A percentile compares a stretch with the other conserved stretches of the same genome.
Evolutionary conservation across 106 monocot genomes (phyloP).

Genomic region (Triglochin maritima): DNA sequence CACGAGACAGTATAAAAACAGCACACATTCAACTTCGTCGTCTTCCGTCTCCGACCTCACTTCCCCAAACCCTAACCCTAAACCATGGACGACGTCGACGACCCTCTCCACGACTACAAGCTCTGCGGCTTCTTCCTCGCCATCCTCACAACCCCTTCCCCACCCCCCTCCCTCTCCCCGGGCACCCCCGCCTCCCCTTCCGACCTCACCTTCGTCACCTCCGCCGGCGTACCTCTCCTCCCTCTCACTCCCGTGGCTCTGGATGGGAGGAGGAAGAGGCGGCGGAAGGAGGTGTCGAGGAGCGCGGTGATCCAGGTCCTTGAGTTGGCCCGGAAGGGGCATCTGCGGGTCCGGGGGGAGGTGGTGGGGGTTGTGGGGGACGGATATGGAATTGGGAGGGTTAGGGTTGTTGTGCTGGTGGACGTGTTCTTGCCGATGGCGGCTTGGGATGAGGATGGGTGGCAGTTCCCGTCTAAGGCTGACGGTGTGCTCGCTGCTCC

Average conservation of each 20-base stretch:
- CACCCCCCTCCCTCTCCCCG: slow-evolving; percentile 2
- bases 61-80: too few species aligned
- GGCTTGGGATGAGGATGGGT: slow-evolving; percentile 76
- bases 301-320: slow-evolving; percentile 63
- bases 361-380: slow-evolving; percentile 28
- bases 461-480: slow-evolving; percentile 57
- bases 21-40: too few species aligned
- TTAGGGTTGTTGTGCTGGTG: slow-evolving; percentile 52
- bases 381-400: slow-evolving; percentile 12
- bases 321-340: slow-evolving; percentile 23
- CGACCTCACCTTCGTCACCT: slow-evolving; percentile 24
- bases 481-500: slow-evolving; percentile 36
- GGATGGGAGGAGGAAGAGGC: slow-evolving; percentile 13
- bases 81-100: neutral
- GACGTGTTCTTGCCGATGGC: slow-evolving; percentile 73
- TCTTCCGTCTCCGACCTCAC: too few species aligned
- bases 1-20: too few species aligned
- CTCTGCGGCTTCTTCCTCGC: slow-evolving; percentile 60
- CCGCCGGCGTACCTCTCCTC: slow-evolving; percentile 23
- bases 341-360: slow-evolving; percentile 34
- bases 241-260: neutral
- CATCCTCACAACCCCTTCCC: slow-evolving; percentile 23
- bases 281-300: slow-evolving; percentile 25
- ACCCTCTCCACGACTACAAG: slow-evolving; percentile 20
- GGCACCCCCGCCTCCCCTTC: slow-evolving; percentile 32